Conservation (phyloP, 1,139 yeast species). For the Meyerozyma sp. region DNA sequence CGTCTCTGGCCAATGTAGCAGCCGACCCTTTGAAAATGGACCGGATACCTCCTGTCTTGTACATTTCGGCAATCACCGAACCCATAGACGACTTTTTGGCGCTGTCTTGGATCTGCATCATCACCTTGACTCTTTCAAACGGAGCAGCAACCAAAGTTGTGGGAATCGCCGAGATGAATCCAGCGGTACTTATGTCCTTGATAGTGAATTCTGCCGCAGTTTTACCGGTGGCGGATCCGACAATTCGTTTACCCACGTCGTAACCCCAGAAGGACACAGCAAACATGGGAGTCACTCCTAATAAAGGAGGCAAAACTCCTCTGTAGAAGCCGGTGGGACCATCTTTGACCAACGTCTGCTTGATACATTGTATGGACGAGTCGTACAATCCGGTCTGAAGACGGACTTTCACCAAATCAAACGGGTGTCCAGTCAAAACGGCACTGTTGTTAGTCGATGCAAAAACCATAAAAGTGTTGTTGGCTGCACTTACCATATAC, state of each 20-base stretch:
- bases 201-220: conserved; percentile 47
- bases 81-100: conserved; percentile 49
- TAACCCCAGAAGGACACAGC: conserved; percentile 99
- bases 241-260: conserved; percentile 82
- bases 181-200: conserved; percentile 81
- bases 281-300: conserved; percentile 97
- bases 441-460: conserved; percentile 41
- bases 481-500: conserved; percentile 30
- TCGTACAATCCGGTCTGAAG: conserved; percentile 71
- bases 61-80: conserved; percentile 63
- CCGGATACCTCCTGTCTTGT: conserved; percentile 74
- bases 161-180: conserved; percentile 93
- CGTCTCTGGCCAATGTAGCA: conserved; percentile 94
- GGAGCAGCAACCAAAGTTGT: conserved; percentile 96
- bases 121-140: conserved; percentile 91
- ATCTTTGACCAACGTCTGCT: conserved; percentile 61
- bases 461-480: neutral
- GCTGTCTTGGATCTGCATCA: conserved; percentile 73
- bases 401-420: conserved; percentile 88
- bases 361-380: conserved; percentile 62
- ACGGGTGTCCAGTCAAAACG: conserved; percentile 92
- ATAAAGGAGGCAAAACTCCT: conserved; percentile 83
- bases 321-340: conserved; percentile 78
- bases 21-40: conserved; percentile 88
- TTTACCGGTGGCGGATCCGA: conserved; percentile 39